Percentiles rank a stretch among this genome's conserved stretches.
Conservation (phyloP, 257 asterid genomes). For the Solanum medicagineum region DNA sequence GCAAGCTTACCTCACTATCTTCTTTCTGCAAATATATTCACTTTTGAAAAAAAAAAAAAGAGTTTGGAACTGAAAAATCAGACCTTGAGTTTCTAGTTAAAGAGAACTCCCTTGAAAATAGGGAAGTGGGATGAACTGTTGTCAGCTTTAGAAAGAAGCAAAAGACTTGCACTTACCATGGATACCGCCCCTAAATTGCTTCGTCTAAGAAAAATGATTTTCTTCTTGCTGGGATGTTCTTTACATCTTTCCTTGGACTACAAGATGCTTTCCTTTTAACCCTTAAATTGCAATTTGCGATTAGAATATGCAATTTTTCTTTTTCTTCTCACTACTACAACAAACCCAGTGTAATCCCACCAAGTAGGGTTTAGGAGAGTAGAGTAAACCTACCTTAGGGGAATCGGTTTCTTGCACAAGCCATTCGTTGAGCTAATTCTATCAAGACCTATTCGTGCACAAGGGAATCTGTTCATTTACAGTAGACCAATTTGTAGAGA, state of each 20-base stretch:
- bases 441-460: too few species aligned
- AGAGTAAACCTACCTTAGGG: not conserved
- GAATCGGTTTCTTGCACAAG: too few species aligned
- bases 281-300: not conserved
- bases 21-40: not conserved
- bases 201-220: not conserved
- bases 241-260: not conserved
- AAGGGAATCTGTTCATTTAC: too few species aligned
- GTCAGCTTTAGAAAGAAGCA: not conserved
- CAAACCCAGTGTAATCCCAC: not conserved
- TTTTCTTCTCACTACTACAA: not conserved
- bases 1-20: not conserved
- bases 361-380: not conserved
- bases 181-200: not conserved
- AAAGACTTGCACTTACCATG: not conserved
- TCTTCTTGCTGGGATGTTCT: not conserved
- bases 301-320: not conserved
- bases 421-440: too few species aligned
- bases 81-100: not conserved
- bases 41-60: not conserved
- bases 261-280: not conserved
- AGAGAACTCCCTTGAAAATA: not conserved
- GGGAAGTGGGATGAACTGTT: not conserved
- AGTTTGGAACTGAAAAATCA: not conserved
- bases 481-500: too few species aligned